phyloP scores from a whole-genome alignment of 768 basidiomycete genomes.

The Tubosaeta brunneosetosa region DNA sequence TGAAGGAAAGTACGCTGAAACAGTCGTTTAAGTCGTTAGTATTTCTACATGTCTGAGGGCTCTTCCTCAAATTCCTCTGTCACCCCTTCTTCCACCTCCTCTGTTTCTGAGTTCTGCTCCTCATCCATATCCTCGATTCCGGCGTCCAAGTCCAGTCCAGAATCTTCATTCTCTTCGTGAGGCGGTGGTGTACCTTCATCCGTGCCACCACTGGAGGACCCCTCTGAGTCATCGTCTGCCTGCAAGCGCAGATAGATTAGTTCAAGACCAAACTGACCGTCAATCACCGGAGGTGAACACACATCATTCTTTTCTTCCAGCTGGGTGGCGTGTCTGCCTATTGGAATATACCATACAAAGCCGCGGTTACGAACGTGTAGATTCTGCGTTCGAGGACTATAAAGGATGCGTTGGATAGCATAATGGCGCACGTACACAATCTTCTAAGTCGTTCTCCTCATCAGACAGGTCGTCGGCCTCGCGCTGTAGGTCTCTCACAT shows the following conservation, averaged over 20 bases:
- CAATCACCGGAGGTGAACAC: constrained; percentile 14
- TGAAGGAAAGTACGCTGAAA: background rate
- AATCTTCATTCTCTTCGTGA: constrained; percentile 39
- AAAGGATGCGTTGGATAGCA: background rate
- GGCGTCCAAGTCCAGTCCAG: constrained; percentile 35
- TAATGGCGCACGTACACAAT: constrained; percentile 44
- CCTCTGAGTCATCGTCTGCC: constrained; percentile 36
- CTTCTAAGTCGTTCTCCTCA: constrained; percentile 79
- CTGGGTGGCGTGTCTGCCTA: constrained; percentile 67
- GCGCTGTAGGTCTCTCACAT: constrained; percentile 60
- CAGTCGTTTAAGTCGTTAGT: background rate
- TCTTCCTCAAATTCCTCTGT: constrained; percentile 54
- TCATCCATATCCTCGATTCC: constrained; percentile 41
- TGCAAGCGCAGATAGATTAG: background rate
- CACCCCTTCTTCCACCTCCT: constrained; percentile 41
- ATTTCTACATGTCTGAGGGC: constrained; percentile 18
- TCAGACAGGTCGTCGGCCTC: constrained; percentile 85
- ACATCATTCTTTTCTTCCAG: constrained; percentile 86
- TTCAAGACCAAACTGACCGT: background rate
- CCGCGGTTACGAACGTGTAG: constrained; percentile 60
- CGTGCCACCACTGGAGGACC: constrained; percentile 29
- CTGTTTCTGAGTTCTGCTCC: constrained; percentile 34
- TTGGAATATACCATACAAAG: constrained; percentile 62
- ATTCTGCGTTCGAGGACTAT: constrained; percentile 38
- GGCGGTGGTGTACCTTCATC: constrained; percentile 28